These are phyloP conservation scores for Wickerhamiella kazuoi DNA, from an alignment of 805 yeast genomes.

Conservation along the genomic window DNA sequence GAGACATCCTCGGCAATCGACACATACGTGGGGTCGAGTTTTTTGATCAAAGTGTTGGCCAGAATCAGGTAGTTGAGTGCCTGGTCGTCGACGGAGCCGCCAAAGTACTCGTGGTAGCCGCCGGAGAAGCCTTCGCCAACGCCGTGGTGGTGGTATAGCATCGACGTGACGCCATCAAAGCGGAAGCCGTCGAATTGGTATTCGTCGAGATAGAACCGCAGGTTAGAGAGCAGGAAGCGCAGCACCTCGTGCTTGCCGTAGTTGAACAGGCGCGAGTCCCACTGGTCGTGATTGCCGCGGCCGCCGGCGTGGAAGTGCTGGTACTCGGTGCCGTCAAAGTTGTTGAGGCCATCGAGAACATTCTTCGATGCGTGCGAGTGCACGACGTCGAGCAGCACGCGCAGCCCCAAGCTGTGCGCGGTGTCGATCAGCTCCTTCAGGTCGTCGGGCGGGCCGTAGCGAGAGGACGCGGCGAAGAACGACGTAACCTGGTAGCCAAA, in stretches of 20 bases:
- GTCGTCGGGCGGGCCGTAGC: slow-evolving; percentile 93
- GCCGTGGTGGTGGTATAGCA: slow-evolving; percentile 88
- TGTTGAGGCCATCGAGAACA: slow-evolving; percentile 81
- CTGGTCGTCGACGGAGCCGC: slow-evolving; percentile 67
- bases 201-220: slow-evolving; percentile 67
- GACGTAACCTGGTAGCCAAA: slow-evolving; percentile 95
- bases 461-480: slow-evolving; percentile 75
- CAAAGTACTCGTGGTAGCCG: slow-evolving; percentile 78
- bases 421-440: slow-evolving; percentile 76
- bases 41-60: slow-evolving; percentile 62
- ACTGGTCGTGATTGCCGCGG: slow-evolving; percentile 72
- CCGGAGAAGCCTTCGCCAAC: slow-evolving; percentile 78
- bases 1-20: slow-evolving; percentile 94
- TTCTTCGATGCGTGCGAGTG: slow-evolving; percentile 94
- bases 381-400: slow-evolving; percentile 78
- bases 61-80: slow-evolving; percentile 75
- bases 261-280: slow-evolving; percentile 94
- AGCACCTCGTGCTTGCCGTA: slow-evolving; percentile 84
- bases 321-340: slow-evolving; percentile 88
- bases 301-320: slow-evolving; percentile 89
- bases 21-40: slow-evolving; percentile 37
- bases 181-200: slow-evolving; percentile 88
- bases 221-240: slow-evolving; percentile 66
- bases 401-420: slow-evolving; percentile 76
- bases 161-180: slow-evolving; percentile 90